Evolutionary conservation across 306 rosid species (phyloP).

Genomic region (Cucumis hystrix): DNA sequence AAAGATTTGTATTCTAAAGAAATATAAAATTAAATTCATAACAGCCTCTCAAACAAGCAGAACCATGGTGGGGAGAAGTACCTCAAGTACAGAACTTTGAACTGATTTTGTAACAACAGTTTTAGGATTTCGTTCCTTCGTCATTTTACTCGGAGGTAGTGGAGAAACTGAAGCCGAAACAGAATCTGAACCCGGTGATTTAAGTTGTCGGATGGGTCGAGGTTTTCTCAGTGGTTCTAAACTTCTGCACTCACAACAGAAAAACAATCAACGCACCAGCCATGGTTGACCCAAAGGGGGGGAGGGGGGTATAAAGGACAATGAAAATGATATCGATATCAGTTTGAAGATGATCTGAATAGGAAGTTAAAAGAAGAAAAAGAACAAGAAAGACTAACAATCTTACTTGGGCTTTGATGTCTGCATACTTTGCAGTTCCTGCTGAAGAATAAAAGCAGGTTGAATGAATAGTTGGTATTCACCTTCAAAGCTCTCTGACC

Average conservation of each 20-base stretch:
- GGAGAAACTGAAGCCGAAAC: slow-evolving; percentile 28
- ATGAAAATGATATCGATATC: neutral
- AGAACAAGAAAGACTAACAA: neutral
- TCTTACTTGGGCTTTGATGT: slow-evolving; percentile 63
- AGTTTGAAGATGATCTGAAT: neutral
- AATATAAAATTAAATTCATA: neutral
- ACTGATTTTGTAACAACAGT: slow-evolving; percentile 39
- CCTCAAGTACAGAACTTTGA: slow-evolving; percentile 56
- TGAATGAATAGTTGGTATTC: slow-evolving; percentile 7
- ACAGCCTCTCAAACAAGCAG: neutral
- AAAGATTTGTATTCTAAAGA: neutral
- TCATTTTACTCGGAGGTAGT: slow-evolving; percentile 27
- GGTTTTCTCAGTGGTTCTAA: slow-evolving; percentile 51
- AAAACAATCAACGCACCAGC: neutral
- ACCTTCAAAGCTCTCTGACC: slow-evolving; percentile 38
- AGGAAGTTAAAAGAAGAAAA: neutral
- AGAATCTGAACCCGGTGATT: slow-evolving; percentile 35
- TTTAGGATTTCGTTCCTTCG: slow-evolving; percentile 45
- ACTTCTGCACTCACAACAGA: slow-evolving; percentile 22
- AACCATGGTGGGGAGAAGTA: slow-evolving; percentile 9
- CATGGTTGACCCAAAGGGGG: neutral
- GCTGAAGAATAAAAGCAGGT: neutral
- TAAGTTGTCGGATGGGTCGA: slow-evolving; percentile 32
- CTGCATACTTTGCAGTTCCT: slow-evolving; percentile 41
- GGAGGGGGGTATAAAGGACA: neutral